These are phyloP conservation scores for Hortaea sp. DNA, from an alignment of 2,329 filamentous ascomycete species.

Conservation along the genomic window DNA sequence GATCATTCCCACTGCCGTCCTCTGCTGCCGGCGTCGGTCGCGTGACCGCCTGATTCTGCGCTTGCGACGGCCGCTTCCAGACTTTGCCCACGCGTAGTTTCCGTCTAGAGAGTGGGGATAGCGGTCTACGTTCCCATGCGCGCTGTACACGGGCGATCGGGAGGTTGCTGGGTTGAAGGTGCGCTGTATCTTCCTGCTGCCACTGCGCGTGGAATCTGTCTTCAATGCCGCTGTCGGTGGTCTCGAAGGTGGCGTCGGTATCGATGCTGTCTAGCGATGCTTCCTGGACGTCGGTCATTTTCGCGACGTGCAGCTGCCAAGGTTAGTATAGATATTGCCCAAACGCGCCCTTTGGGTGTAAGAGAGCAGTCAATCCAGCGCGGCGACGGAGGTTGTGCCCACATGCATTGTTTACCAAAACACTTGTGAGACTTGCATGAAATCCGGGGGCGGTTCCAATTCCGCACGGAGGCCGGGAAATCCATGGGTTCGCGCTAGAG, in stretches of 20 bases:
- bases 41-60: neutral
- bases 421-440: neutral
- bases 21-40: neutral
- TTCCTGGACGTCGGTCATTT: no score
- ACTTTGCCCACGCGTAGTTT: slow-evolving; percentile 29
- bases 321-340: no score
- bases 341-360: no score
- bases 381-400: neutral
- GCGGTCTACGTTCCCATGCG: slow-evolving; percentile 40
- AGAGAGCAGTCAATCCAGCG: no score
- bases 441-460: neutral
- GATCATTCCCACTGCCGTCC: slow-evolving; percentile 2
- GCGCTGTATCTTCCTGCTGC: slow-evolving; percentile 19
- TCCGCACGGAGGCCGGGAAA: neutral
- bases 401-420: neutral
- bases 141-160: slow-evolving; percentile 33
- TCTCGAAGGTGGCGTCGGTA: no score
- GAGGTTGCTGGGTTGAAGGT: slow-evolving; percentile 32
- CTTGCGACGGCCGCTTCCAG: slow-evolving; percentile 30
- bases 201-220: slow-evolving; percentile 5
- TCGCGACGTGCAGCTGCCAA: no score
- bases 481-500: neutral
- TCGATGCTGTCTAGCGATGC: no score
- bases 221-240: neutral
- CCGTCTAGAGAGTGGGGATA: slow-evolving; percentile 31